phyloP scores from a whole-genome alignment of 176 grass and related monocot species.

The Microstegium vimineum region DNA sequence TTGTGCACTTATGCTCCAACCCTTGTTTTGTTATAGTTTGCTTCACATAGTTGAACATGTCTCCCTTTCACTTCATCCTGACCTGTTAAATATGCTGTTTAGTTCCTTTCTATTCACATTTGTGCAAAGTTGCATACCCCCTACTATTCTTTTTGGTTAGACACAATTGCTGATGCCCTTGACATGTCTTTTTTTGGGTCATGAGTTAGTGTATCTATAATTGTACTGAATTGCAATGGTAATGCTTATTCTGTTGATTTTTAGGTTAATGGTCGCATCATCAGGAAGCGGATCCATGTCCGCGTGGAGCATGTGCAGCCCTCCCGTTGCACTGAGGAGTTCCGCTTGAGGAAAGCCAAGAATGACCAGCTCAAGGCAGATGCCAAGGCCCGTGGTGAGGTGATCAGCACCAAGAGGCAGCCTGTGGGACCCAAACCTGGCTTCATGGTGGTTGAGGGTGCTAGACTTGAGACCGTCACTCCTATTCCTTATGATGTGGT shows the following conservation, averaged over 20 bases:
- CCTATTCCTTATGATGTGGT: slow-evolving; percentile 96
- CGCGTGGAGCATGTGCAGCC: slow-evolving; percentile 88
- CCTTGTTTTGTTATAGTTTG: not conserved
- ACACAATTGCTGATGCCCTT: not conserved
- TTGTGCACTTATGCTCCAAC: not conserved
- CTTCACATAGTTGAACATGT: not conserved
- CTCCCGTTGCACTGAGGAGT: slow-evolving; percentile 76
- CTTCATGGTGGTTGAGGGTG: slow-evolving; percentile 85
- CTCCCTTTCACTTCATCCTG: not conserved
- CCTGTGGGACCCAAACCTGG: slow-evolving; percentile 77
- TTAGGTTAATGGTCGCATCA: slow-evolving; percentile 71
- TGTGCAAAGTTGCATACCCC: not conserved
- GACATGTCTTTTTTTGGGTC: not conserved
- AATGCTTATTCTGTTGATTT: not conserved
- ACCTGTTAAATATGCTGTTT: not conserved
- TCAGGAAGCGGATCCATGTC: slow-evolving; percentile 88
- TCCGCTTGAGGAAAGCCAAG: slow-evolving; percentile 67
- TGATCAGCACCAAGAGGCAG: slow-evolving; percentile 93
- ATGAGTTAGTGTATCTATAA: not conserved
- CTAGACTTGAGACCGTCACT: slow-evolving; percentile 73
- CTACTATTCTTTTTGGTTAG: not conserved
- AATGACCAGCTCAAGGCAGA: slow-evolving; percentile 82
- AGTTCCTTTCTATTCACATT: not conserved
- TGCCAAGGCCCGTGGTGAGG: slow-evolving; percentile 73
- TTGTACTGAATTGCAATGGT: not conserved